Evolutionary conservation across 495 filamentous ascomycete genomes (phyloP), one percentile per base, ranked within the genome.

Genomic region (Neurospora africana): DNA sequence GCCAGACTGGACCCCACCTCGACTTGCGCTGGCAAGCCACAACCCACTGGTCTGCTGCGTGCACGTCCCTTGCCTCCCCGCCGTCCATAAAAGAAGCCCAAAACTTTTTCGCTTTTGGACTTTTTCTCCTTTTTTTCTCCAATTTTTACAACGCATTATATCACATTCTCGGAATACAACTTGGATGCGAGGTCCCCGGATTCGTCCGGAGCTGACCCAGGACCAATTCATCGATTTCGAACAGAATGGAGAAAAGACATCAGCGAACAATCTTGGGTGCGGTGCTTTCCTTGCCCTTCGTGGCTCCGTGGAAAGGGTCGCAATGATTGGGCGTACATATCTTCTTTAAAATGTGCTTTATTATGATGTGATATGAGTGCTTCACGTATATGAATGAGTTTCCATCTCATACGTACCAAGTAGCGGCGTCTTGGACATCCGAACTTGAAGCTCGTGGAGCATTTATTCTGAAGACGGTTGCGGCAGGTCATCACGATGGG

Each of bases 241-340:
- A 82, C 79, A 85, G 83, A 83, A 87, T 84, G 85, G 83, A 87
- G 85, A 87, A 76, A 58, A 81, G 82, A 78, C 37, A 67, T 69
- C 77, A 82, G 77, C 83, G 83, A 79, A 83, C 82, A 82, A 83
- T 86, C 85, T 86, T 87, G 85, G 85, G 85, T 87, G 85, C 85
- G 84, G 84, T 83, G 83, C 81, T 84, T 82, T 78, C 79, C 81
- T 74, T 76, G 69, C 71, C 61, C 65, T 67, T 74, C 75, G 73
- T 76, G 71, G 75, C 75, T 73, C 80, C 71, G 72, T 86, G 82
- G 78, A 82, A 77, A 82, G 82, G 84, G 81, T 78, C 84, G 84
- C 84, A 86, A 86, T 86, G 84, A 85, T 85, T 84, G 83, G 79
- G 77, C 84, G 83, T 84, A 86, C 84, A 86, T 83, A 61, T 27